Conservation (phyloP, 2,329 filamentous ascomycete species). For the Delphinella strobiligena region DNA sequence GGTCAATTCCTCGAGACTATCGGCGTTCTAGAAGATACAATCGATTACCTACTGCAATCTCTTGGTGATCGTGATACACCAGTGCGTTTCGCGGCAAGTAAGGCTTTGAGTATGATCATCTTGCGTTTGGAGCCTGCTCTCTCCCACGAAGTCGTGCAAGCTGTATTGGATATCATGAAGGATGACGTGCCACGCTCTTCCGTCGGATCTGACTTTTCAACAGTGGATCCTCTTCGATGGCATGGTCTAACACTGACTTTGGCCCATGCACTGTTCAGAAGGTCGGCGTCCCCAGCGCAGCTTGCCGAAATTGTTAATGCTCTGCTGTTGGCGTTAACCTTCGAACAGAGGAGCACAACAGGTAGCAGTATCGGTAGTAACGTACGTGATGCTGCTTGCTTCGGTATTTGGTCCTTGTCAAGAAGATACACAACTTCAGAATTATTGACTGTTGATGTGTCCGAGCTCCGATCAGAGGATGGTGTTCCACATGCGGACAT, state of each 20-base stretch:
- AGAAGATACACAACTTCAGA: conserved; percentile 75
- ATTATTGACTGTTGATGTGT: conserved; percentile 49
- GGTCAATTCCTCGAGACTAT: conserved; percentile 23
- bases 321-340: conserved; percentile 67
- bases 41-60: conserved; percentile 67
- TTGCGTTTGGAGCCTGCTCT: conserved; percentile 68
- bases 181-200: conserved; percentile 46
- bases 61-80: conserved; percentile 83
- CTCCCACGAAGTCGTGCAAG: conserved; percentile 77
- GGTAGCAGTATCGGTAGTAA: conserved; percentile 81
- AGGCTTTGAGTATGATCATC: conserved; percentile 78
- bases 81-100: conserved; percentile 81
- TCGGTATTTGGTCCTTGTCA: conserved; percentile 87
- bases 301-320: conserved; percentile 65
- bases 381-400: conserved; percentile 89
- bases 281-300: conserved; percentile 60
- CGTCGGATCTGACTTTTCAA: conserved; percentile 48
- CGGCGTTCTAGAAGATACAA: conserved; percentile 56
- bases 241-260: conserved; percentile 84
- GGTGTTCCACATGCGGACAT: not conserved
- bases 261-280: conserved; percentile 73
- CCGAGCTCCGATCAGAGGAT: not conserved
- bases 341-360: conserved; percentile 77
- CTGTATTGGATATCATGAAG: conserved; percentile 58
- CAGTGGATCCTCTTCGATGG: conserved; percentile 76